These are phyloP conservation scores for Penicillium paradoxum DNA, from an alignment of 495 filamentous ascomycete genomes.

Conservation along the genomic window DNA sequence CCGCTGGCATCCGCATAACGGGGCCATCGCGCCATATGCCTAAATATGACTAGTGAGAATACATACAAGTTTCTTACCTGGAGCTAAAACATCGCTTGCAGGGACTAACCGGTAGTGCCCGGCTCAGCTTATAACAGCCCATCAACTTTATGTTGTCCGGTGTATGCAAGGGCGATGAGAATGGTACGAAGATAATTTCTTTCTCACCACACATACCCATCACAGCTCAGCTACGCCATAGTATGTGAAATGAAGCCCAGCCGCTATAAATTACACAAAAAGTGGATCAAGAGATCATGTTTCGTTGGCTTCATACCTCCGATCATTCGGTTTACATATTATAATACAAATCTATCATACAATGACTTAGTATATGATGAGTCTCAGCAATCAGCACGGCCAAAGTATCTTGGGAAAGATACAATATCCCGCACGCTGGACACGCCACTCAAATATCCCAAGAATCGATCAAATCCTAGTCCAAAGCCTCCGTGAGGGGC, in stretches of 20 bases:
- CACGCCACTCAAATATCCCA: constrained; percentile 81
- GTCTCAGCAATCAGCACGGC: constrained; percentile 78
- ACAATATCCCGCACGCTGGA: constrained; percentile 82
- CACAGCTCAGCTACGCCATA: no score
- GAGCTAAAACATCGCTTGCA: neutral
- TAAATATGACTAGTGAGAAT: neutral
- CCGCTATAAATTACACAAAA: no score
- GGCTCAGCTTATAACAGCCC: neutral
- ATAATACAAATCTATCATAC: constrained; percentile 22
- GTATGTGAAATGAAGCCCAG: neutral
- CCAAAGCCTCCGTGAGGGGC: constrained; percentile 97
- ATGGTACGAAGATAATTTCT: no score
- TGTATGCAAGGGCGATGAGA: no score
- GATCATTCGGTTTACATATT: neutral
- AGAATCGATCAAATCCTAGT: constrained; percentile 83
- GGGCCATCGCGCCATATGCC: constrained; percentile 2
- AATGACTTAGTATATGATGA: neutral
- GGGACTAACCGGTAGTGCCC: neutral
- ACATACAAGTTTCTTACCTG: constrained; percentile 1
- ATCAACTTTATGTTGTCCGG: no score
- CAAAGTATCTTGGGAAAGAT: constrained; percentile 83
- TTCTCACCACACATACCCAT: no score
- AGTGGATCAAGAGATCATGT: neutral
- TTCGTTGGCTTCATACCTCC: neutral
- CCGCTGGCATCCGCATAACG: constrained; percentile 1